Base-by-base conservation (phyloP, 805 yeast species). In the Metschnikowia orientalis region DNA sequence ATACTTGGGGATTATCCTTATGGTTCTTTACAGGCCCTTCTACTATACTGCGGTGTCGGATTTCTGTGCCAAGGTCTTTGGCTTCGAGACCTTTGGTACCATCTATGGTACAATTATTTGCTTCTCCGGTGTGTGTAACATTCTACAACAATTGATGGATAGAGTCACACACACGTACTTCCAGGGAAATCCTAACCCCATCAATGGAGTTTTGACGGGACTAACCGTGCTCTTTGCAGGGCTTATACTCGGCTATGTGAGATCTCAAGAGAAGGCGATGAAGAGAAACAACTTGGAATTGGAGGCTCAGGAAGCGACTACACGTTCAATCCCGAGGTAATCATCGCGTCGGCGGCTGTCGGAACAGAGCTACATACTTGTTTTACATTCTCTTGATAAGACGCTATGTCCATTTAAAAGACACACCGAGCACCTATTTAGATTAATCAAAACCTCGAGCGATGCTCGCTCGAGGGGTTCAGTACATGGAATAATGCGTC, bases 11-110 rank as follows among this genome's bases (percentile, higher is more conserved):
- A 82, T 89, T 26, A 46, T 77, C 2, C 43, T 83, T 18, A 63
- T 89, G 44, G 97, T 87, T 8, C 66, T 84, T 2, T 88, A 84
- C 59, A 72, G 97, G 56, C 96, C 97, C 8, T 84, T 89, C 52
- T 88, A 84, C 53, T 90, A 89, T 59, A 89, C 97, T 2, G 85
- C 94, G 2, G 86, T 88, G 5, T 83, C 95, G 1, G 97, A 90
- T 57, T 87, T 80, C 56, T 75, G 88, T 50, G 94, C 95, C 18
- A 89, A 89, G 54, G 90, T 89, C 19, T 89, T 90, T 62, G 97
- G 97, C 0, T 88, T 83, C 57, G 80, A 77, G 35, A 87, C 94
- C 1, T 89, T 90, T 59, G 97, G 97, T 22, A 83, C 88, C 1
- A 80, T 90, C 5, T 90, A 90, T 53, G 97, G 97, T 1, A 61